phyloP scores from a whole-genome alignment of 805 yeast species.

The Candida odintsovae region DNA sequence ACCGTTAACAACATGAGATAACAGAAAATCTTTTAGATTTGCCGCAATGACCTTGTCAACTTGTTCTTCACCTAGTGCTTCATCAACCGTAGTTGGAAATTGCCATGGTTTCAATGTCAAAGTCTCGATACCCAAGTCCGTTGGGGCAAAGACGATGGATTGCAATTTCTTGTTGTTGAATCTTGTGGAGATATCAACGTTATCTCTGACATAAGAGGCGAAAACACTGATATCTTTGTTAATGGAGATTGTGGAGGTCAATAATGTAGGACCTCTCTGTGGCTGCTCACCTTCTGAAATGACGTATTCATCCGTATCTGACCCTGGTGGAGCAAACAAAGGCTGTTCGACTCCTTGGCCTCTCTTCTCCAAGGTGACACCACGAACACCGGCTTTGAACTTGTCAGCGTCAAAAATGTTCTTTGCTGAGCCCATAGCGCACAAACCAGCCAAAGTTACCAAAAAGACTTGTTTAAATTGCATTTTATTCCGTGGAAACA shows the following conservation, averaged over 20 bases:
- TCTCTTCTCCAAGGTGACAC: slow-evolving; percentile 1
- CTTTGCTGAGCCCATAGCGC: slow-evolving; percentile 2
- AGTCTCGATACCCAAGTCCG: slow-evolving; percentile 51
- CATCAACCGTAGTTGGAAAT: slow-evolving; percentile 51
- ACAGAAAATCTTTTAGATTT: slow-evolving; percentile 54
- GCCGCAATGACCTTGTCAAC: slow-evolving; percentile 43
- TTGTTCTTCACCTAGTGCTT: slow-evolving; percentile 29
- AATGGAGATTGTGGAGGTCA: slow-evolving; percentile 27
- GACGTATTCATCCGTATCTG: slow-evolving; percentile 5
- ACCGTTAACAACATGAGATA: slow-evolving; percentile 52
- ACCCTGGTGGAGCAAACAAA: slow-evolving; percentile 14
- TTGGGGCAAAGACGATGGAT: slow-evolving; percentile 65
- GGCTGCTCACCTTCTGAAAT: slow-evolving; percentile 26
- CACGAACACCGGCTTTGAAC: background rate
- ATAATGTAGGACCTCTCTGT: slow-evolving; percentile 21
- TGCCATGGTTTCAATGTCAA: slow-evolving; percentile 71
- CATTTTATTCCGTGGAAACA: background rate
- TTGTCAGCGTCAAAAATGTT: slow-evolving; percentile 6
- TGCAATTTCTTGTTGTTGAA: slow-evolving; percentile 39
- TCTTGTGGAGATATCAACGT: slow-evolving; percentile 39
- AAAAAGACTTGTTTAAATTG: background rate
- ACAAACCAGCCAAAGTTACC: background rate
- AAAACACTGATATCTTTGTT: slow-evolving; percentile 49
- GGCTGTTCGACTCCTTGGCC: slow-evolving; percentile 8
- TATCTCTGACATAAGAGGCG: slow-evolving; percentile 65